A percentile compares a stretch with the other conserved stretches of the same genome.
Evolutionary conservation across 371 early-diverging fungal genomes (phyloP).

Genomic region (Mucor indicus): DNA sequence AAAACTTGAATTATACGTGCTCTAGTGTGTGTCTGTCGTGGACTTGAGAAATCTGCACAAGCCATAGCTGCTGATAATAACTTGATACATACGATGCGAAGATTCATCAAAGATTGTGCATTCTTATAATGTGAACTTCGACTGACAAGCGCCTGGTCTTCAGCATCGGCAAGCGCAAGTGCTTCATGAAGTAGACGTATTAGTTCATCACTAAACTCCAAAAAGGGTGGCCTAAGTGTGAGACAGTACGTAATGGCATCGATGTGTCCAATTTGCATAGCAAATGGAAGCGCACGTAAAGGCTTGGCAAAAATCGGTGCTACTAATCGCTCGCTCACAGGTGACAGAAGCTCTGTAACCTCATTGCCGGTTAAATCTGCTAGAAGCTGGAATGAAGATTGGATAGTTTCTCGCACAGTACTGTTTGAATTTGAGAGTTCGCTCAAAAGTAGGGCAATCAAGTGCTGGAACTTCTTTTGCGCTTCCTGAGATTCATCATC

Average conservation of each 20-base stretch:
- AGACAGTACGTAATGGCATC: constrained; percentile 97
- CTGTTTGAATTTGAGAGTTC: constrained; percentile 94
- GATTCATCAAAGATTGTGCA: constrained; percentile 74
- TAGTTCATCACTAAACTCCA: constrained; percentile 91
- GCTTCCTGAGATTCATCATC: constrained; percentile 55
- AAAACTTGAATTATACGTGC: constrained; percentile 96
- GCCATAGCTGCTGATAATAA: constrained; percentile 93
- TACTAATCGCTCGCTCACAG: constrained; percentile 83
- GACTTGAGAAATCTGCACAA: constrained; percentile 74
- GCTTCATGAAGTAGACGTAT: constrained; percentile 90
- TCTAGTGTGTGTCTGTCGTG: constrained; percentile 72
- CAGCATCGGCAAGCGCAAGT: constrained; percentile 94
- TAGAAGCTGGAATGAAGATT: constrained; percentile 77
- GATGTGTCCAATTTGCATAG: constrained; percentile 97
- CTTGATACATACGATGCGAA: constrained; percentile 94
- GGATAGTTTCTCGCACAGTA: constrained; percentile 87
- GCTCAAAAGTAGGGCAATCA: constrained; percentile 80
- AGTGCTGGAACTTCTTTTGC: constrained; percentile 57
- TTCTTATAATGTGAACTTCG: constrained; percentile 84
- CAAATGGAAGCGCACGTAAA: constrained; percentile 90
- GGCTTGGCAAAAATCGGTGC: constrained; percentile 96
- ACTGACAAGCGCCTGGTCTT: constrained; percentile 92
- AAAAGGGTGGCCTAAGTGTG: constrained; percentile 81
- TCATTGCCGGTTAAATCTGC: constrained; percentile 75
- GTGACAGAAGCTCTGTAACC: constrained; percentile 82